These are phyloP conservation scores for Fusarium coffeatum DNA, from an alignment of 2,329 filamentous ascomycete genomes.

Conservation along the genomic window DNA sequence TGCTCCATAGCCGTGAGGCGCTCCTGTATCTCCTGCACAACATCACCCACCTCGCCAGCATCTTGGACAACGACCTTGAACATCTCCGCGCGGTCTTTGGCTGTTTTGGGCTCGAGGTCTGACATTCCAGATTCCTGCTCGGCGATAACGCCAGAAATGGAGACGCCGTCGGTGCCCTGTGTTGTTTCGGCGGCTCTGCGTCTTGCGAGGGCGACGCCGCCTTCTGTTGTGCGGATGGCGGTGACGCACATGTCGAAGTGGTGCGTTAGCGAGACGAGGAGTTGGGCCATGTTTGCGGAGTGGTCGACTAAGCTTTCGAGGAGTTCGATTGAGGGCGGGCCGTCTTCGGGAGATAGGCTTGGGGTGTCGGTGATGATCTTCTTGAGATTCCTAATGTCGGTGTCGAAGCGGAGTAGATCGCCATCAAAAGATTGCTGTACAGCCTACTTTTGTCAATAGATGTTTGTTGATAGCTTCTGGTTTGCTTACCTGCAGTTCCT, in stretches of 20 bases:
- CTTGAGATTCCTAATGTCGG: constrained; percentile 75
- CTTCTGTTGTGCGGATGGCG: constrained; percentile 90
- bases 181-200: constrained; percentile 74
- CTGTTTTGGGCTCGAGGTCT: constrained; percentile 75
- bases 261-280: constrained; percentile 81
- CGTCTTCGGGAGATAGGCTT: constrained; percentile 49
- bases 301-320: constrained; percentile 75
- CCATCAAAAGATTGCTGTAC: constrained; percentile 80
- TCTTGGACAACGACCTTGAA: constrained; percentile 82
- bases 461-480: not conserved
- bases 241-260: constrained; percentile 96
- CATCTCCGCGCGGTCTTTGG: constrained; percentile 84
- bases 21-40: constrained; percentile 77
- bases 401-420: constrained; percentile 79
- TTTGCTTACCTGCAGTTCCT: constrained; percentile 71
- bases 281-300: constrained; percentile 83
- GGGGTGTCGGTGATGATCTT: constrained; percentile 63
- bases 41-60: constrained; percentile 72
- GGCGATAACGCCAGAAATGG: constrained; percentile 74
- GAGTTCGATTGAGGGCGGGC: constrained; percentile 61
- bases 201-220: constrained; percentile 75
- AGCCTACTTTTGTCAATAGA: constrained; percentile 53
- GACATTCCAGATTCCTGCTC: constrained; percentile 64
- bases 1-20: constrained; percentile 81
- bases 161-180: constrained; percentile 62